These are phyloP conservation scores for Agarophyton chilense DNA, from an alignment of 23 red algal species.

Conservation along the genomic window DNA sequence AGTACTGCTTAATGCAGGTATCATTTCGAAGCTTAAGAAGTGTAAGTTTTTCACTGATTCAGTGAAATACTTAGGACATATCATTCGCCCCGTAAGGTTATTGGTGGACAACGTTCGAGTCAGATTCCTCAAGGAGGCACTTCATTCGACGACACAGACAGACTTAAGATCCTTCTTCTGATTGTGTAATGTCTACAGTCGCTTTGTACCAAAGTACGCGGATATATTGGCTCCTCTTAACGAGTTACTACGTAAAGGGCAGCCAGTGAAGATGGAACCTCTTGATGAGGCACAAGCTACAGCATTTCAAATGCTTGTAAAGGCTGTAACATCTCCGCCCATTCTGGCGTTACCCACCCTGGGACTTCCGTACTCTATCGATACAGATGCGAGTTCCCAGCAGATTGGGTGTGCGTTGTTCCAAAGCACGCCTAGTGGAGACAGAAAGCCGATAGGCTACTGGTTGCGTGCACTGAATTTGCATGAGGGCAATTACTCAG, in stretches of 20 bases:
- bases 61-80: conserved; percentile 53
- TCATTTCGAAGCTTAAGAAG: conserved; percentile 58
- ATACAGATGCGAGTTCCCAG: conserved; percentile 31
- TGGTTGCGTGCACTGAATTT: neutral
- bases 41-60: conserved; percentile 19
- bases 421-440: neutral
- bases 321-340: neutral
- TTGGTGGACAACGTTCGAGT: neutral
- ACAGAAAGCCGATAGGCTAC: conserved; percentile 8
- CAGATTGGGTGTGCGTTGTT: conserved; percentile 30
- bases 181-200: conserved; percentile 4
- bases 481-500: conserved; percentile 9
- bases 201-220: conserved; percentile 2
- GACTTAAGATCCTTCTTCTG: conserved; percentile 32
- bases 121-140: neutral
- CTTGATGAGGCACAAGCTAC: neutral
- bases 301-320: conserved; percentile 1
- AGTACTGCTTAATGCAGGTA: conserved; percentile 12
- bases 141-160: conserved; percentile 1
- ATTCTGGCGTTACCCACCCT: neutral
- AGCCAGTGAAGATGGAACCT: neutral
- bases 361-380: conserved; percentile 10
- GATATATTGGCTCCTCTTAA: neutral
- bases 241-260: neutral
- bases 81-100: conserved; percentile 26